Conservation (phyloP, 192 early-diverging fungal species). For the Backusella psychrophila region DNA sequence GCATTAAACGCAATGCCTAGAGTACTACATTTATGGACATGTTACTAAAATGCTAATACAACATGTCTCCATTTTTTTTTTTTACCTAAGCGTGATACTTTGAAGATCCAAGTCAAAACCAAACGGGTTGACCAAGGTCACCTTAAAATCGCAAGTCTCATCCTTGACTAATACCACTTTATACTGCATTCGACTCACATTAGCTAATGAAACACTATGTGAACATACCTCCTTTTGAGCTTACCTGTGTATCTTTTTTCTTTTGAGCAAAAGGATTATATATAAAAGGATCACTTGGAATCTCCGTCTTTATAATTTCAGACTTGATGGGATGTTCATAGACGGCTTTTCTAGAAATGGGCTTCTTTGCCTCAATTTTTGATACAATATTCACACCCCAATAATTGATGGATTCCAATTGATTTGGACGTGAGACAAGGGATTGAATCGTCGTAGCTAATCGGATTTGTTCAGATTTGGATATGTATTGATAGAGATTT, state of each 20-base stretch:
- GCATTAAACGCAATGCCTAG: slow-evolving; percentile 60
- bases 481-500: slow-evolving; percentile 57
- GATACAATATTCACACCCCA: slow-evolving; percentile 59
- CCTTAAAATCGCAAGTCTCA: slow-evolving; percentile 68
- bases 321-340: slow-evolving; percentile 49
- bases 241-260: slow-evolving; percentile 51
- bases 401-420: slow-evolving; percentile 41
- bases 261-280: slow-evolving; percentile 72
- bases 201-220: background rate
- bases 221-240: background rate
- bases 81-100: slow-evolving; percentile 56
- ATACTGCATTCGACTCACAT: background rate
- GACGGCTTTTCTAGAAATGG: slow-evolving; percentile 54
- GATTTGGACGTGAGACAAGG: slow-evolving; percentile 44
- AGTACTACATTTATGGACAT: slow-evolving; percentile 42
- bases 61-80: background rate
- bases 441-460: slow-evolving; percentile 51
- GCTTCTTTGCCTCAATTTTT: slow-evolving; percentile 51
- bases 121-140: slow-evolving; percentile 75
- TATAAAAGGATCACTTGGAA: slow-evolving; percentile 65
- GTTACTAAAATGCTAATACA: background rate
- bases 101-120: slow-evolving; percentile 77
- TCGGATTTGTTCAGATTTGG: slow-evolving; percentile 61
- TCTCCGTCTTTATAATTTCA: slow-evolving; percentile 29
- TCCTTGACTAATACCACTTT: slow-evolving; percentile 59